These are phyloP conservation scores for Flaveria bidentis DNA, from an alignment of 129 eudicot genomes.

Conservation along the genomic window DNA sequence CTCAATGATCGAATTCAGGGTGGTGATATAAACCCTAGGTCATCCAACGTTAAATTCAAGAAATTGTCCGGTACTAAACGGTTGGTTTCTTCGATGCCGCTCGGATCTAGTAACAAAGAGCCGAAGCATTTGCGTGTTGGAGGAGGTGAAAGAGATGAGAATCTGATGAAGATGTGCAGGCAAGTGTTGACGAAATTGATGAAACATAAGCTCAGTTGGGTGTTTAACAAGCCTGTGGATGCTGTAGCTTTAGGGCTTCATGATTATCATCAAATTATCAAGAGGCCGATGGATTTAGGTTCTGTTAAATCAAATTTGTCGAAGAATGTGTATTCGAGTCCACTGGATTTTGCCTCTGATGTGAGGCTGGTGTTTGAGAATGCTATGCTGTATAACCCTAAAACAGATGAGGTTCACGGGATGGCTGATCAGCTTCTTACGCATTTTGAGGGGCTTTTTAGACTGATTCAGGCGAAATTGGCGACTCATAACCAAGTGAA, in stretches of 20 bases:
- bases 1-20: conserved; percentile 72
- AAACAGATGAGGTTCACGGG: conserved; percentile 60
- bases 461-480: conserved; percentile 57
- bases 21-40: conserved; percentile 48
- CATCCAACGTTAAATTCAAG: conserved; percentile 44
- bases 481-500: conserved; percentile 7
- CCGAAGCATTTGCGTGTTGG: conserved; percentile 5
- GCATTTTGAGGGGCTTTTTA: conserved; percentile 66
- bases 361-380: conserved; percentile 76
- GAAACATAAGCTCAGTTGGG: conserved; percentile 62
- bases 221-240: conserved; percentile 72
- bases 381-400: conserved; percentile 85
- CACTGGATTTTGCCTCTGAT: conserved; percentile 69
- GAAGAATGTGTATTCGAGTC: conserved; percentile 42
- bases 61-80: conserved; percentile 55
- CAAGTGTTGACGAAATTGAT: conserved; percentile 61
- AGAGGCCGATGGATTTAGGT: conserved; percentile 94
- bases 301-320: conserved; percentile 64
- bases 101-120: conserved; percentile 41
- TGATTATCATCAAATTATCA: conserved; percentile 76
- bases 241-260: conserved; percentile 73
- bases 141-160: conserved; percentile 46
- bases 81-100: conserved; percentile 41
- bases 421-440: conserved; percentile 64
- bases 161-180: conserved; percentile 60